Base-by-base conservation (phyloP, 257 asterid species). In the Solanum pennellii region DNA sequence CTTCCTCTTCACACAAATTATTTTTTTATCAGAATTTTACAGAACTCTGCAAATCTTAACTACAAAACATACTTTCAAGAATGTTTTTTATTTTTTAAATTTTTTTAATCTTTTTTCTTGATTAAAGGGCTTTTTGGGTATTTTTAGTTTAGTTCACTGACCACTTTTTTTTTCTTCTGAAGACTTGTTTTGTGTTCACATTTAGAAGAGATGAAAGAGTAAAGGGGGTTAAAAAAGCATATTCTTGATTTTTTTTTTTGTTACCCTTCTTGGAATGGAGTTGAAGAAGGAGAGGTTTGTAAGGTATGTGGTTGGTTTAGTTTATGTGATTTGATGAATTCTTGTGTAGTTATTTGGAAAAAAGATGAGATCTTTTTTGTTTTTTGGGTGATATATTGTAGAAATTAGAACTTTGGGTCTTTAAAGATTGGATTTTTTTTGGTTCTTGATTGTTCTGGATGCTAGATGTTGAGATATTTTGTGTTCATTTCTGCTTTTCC, bases 281-380 rank as follows among this genome's bases (percentile, higher is more conserved):
- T 86, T 90, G 86, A 96, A 94, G 91, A 92, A 91, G 85, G 98
- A 94, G 88, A 96, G 91, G 95, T 92, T 91, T 71, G 98, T 96
- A 82, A 95, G 99, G 99, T 95, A 91, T 88, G 92, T 45, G 27
- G 37, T 79, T 82, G 27, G 75, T 29, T 25, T 23, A 75, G 59
- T 88, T 77, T 15, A n/a, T 79, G 83, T 71, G 69, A 33, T 33
- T 72, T 20, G 85, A 71, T 27, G 21, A 82, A 47, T 18, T 44
- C 10, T 39, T 85, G 59, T 59, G 45, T 29, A 33, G 59, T 83
- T 71, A 87, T 86, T 12, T 80, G 47, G 37, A 49, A 12, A 52
- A 52, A 76, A 45, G 23, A 37, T 90, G 84, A 76, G 85, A 82
- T 42, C 31, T 82, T 73, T 73, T 90, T 90, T 68, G 89, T 90